Evolutionary conservation across 495 filamentous ascomycete species (phyloP), one percentile per base, ranked within the genome.

Genomic region (Hypomontagnella monticulosa): DNA sequence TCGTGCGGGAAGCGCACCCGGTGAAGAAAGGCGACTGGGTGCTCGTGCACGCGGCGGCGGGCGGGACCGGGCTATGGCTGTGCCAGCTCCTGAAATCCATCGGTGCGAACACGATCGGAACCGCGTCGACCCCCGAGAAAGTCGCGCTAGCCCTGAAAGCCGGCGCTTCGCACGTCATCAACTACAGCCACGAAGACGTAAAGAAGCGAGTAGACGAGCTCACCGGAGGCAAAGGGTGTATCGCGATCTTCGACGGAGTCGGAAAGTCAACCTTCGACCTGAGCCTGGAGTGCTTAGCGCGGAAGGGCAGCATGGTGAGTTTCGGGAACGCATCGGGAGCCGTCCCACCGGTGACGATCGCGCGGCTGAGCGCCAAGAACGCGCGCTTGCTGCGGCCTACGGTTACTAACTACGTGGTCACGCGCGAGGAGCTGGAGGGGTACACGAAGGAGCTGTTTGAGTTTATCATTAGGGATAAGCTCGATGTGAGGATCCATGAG

Each of bases 301-400:
- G 89, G 67, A 97, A 97, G 79, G 95, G 95, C 20, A 89, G 83
- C n/a, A 72, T 99, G 60, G 83, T 92, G 19, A 88, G 83, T 67
- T 98, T 94, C 80, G 95, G 95, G 32, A 97, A 97, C 78, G 90
- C 94, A 16, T 81, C 78, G 67, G 95, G 95, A 8, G 81, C 89
- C 4, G 92, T 96, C 4, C 87, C 86, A 41, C 93, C 93, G 3
- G 72, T 99, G 57, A 73, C 85, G 23, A 85, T 97, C 60, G 60
- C 82, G 76, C 78, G 78, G 14, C 78, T 97, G n/a, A 72, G 82
- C 2, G 79, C 86, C 46, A 97, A 97, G 81, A 96, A 95, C 75
- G 77, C 89, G 63, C 93, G 90, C 75, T 74, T 99, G 44, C 72
- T 91, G 69, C 82, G 96, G 20, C 92, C 95, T 1, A 84, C 80